A percentile compares a stretch with the other conserved stretches of the same genome.
These are phyloP conservation scores for Physcomitrellopsis africana DNA, from an alignment of 225 moss, liverwort and hornwort species.

Conservation along the genomic window DNA sequence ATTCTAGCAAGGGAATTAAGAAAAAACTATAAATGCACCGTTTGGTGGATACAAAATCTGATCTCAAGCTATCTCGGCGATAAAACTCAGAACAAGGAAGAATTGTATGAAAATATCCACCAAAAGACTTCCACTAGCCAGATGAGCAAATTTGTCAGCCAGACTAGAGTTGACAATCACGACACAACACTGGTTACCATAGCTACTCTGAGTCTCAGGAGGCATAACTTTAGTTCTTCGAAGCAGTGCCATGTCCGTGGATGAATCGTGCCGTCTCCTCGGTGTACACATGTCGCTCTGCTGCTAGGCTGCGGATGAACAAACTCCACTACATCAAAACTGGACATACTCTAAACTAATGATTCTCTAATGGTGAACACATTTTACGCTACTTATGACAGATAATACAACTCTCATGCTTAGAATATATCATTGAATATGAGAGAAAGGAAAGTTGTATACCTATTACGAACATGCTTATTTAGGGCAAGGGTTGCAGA, in stretches of 20 bases:
- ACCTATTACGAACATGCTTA: slow-evolving; percentile 88
- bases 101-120: background rate
- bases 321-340: slow-evolving; percentile 8
- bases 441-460: background rate
- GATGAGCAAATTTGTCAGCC: slow-evolving; percentile 36
- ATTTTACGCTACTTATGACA: background rate
- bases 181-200: no score
- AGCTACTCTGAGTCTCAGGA: background rate
- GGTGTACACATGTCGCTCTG: slow-evolving; percentile 87
- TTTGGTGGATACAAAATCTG: no score
- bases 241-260: slow-evolving; percentile 79
- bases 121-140: background rate
- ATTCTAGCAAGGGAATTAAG: no score
- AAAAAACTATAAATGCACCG: no score
- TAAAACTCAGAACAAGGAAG: background rate
- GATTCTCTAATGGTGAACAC: background rate
- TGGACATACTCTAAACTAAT: background rate
- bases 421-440: background rate
- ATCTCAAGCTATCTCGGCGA: no score
- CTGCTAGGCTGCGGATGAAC: slow-evolving; percentile 55
- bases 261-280: slow-evolving; percentile 96
- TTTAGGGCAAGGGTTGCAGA: slow-evolving; percentile 72
- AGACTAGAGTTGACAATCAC: background rate
- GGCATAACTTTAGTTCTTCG: slow-evolving; percentile 41
- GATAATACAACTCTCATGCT: background rate